Evolutionary conservation across 2,329 filamentous ascomycete species (phyloP).

Genomic region (Cryphonectria parasitica): DNA sequence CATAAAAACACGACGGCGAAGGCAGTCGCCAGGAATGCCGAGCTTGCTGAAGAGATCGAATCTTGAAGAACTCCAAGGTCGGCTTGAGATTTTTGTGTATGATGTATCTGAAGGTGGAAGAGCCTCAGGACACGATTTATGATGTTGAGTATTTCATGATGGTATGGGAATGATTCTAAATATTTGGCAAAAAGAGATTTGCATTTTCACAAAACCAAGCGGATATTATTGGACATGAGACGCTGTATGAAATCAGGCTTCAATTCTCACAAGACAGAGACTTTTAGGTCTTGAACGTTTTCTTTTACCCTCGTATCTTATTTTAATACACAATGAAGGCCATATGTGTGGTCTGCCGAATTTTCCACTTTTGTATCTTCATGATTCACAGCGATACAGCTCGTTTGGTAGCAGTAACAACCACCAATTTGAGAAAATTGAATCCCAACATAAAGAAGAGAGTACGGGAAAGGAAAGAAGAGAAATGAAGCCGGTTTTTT

Average conservation of each 20-base stretch:
- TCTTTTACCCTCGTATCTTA: not conserved
- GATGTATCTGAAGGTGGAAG: not conserved
- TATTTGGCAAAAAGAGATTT: not conserved
- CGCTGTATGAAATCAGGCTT: not conserved
- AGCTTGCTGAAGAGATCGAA: not conserved
- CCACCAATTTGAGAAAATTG: too few species aligned
- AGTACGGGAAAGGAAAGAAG: too few species aligned
- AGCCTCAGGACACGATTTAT: not conserved
- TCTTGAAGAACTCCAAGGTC: not conserved
- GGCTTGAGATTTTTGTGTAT: not conserved
- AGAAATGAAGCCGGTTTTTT: too few species aligned
- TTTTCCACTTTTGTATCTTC: not conserved
- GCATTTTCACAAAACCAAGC: not conserved
- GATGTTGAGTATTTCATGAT: not conserved
- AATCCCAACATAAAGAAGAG: not conserved
- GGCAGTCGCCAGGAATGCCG: not conserved
- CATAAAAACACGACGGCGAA: not conserved
- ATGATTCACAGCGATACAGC: not conserved
- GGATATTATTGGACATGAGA: not conserved
- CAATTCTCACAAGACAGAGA: not conserved
- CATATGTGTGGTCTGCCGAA: not conserved
- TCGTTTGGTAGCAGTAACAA: not conserved
- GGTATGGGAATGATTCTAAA: not conserved
- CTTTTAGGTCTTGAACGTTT: not conserved
- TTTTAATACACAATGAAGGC: not conserved